phyloP scores from a whole-genome alignment of 768 basidiomycete species.

The Leccinum obscurum region DNA sequence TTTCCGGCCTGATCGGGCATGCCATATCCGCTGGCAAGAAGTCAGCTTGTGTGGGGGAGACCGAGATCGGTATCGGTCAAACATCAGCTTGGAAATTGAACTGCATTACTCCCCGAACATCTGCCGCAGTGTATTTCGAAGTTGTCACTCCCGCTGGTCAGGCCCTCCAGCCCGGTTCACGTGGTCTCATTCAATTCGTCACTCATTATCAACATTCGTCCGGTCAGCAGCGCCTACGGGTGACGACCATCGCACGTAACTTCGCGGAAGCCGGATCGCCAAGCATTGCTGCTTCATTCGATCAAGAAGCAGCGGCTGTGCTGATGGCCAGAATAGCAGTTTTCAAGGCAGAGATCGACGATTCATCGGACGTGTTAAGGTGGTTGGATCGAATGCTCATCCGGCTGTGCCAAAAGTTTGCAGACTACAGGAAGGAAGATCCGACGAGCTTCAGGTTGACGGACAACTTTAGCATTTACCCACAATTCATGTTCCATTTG shows the following conservation, averaged over 20 bases:
- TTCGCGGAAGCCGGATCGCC: slow-evolving; percentile 98
- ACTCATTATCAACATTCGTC: slow-evolving; percentile 98
- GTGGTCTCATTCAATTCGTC: slow-evolving; percentile 96
- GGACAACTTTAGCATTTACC: slow-evolving; percentile 98
- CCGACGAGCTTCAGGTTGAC: slow-evolving; percentile 88
- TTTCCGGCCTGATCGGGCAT: slow-evolving; percentile 96
- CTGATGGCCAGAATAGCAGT: slow-evolving; percentile 98
- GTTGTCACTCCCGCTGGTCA: slow-evolving; percentile 98
- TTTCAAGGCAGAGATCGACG: slow-evolving; percentile 99
- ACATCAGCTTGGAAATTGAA: slow-evolving; percentile 99
- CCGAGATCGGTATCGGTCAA: slow-evolving; percentile 97
- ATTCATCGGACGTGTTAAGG: slow-evolving; percentile 91
- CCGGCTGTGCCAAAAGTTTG: slow-evolving; percentile 97
- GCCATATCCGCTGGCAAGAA: slow-evolving; percentile 98
- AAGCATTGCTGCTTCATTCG: slow-evolving; percentile 89
- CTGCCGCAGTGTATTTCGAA: slow-evolving; percentile 95
- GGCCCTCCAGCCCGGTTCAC: slow-evolving; percentile 82
- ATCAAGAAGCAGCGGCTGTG: slow-evolving; percentile 97
- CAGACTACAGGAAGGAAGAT: slow-evolving; percentile 98
- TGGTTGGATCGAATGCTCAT: slow-evolving; percentile 99
- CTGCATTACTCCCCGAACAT: slow-evolving; percentile 81
- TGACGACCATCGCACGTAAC: slow-evolving; percentile 97
- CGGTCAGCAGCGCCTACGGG: slow-evolving; percentile 91
- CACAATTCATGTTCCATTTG: slow-evolving; percentile 99
- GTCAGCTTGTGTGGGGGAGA: slow-evolving; percentile 94